A percentile compares a stretch with the other conserved stretches of the same genome.
These are phyloP conservation scores for Gnetum montanum DNA, from an alignment of 75 land plant genomes.

Conservation along the genomic window DNA sequence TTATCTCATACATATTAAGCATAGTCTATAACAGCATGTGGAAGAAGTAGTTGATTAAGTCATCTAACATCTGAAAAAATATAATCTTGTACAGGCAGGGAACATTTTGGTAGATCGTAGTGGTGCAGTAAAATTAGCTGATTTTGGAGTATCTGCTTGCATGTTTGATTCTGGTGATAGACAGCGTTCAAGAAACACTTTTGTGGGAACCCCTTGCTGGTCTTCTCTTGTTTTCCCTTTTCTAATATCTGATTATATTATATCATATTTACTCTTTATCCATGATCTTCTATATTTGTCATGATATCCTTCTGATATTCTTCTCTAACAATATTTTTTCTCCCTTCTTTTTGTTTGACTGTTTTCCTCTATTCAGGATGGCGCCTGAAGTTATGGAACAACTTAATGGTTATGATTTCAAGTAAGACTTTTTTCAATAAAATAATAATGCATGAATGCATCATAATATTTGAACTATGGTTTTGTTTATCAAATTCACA, in stretches of 20 bases:
- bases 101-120: slow-evolving; percentile 74
- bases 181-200: slow-evolving; percentile 86
- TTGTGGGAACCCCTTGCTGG: slow-evolving; percentile 99
- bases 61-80: no score
- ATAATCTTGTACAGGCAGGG: slow-evolving; percentile 84
- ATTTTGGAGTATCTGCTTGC: slow-evolving; percentile 96
- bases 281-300: not conserved
- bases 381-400: slow-evolving; percentile 99
- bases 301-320: not conserved
- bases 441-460: not conserved
- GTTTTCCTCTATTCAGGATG: slow-evolving; percentile 54
- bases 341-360: not conserved
- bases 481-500: no score
- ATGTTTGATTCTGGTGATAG: slow-evolving; percentile 95
- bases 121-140: slow-evolving; percentile 85
- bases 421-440: slow-evolving; percentile 57
- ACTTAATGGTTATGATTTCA: slow-evolving; percentile 89
- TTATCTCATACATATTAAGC: no score
- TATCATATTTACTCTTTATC: no score
- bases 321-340: not conserved
- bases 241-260: no score
- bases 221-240: slow-evolving; percentile 22
- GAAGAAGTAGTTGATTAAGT: no score
- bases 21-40: no score
- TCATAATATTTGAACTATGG: not conserved